Conservation (phyloP, 2,329 filamentous ascomycete species). For the Phialemoniopsis sp. region DNA sequence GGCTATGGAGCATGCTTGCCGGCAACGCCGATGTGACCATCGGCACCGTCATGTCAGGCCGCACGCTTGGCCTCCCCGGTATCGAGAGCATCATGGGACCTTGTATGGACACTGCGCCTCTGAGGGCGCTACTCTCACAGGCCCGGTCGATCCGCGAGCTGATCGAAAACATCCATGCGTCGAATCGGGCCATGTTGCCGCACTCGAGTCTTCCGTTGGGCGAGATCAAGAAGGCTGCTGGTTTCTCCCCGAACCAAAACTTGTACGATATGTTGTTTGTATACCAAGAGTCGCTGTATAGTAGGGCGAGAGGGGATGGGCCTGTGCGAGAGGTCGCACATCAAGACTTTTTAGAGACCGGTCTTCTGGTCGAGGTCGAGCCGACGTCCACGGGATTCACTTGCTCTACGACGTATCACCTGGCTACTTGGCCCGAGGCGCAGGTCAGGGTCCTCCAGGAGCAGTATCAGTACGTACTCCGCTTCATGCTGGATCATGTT, state of each 20-base stretch:
- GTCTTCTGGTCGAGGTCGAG: slow-evolving; percentile 71
- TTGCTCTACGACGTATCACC: slow-evolving; percentile 44
- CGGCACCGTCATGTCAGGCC: slow-evolving; percentile 78
- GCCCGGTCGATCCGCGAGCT: slow-evolving; percentile 54
- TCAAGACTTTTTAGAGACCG: slow-evolving; percentile 71
- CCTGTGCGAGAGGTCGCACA: slow-evolving; percentile 53
- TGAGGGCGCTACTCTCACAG: slow-evolving; percentile 57
- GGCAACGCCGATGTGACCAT: slow-evolving; percentile 66
- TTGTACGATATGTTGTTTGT: slow-evolving; percentile 79
- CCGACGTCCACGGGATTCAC: slow-evolving; percentile 42
- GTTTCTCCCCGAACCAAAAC: slow-evolving; percentile 45
- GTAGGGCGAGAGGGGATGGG: slow-evolving; percentile 12
- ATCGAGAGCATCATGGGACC: slow-evolving; percentile 77
- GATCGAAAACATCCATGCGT: slow-evolving; percentile 57
- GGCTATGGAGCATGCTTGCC: slow-evolving; percentile 61
- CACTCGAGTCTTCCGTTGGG: slow-evolving; percentile 61
- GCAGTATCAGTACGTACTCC: slow-evolving; percentile 54
- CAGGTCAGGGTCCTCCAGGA: slow-evolving; percentile 53
- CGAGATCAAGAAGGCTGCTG: slow-evolving; percentile 62
- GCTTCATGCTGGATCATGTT: slow-evolving; percentile 19
- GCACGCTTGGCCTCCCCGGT: slow-evolving; percentile 64
- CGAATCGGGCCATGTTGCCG: slow-evolving; percentile 62
- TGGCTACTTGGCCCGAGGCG: slow-evolving; percentile 41
- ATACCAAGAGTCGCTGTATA: slow-evolving; percentile 72
- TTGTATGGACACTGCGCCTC: slow-evolving; percentile 71